Evolutionary conservation across 352 stramenopile genomes (phyloP).

Genomic region (Phytophthora lateralis): DNA sequence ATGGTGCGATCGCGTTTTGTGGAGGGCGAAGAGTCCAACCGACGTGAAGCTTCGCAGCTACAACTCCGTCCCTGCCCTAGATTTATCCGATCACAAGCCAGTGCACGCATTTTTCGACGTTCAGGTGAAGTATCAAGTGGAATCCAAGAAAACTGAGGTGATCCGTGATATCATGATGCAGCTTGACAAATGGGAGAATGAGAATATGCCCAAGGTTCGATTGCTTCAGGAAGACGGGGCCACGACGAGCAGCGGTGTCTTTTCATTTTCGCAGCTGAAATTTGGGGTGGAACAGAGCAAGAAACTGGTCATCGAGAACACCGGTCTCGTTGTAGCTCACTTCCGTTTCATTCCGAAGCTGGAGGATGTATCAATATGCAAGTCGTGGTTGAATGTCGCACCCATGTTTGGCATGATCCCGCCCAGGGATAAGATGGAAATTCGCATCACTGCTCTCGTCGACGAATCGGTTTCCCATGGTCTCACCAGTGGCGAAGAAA

Average conservation of each 20-base stretch:
- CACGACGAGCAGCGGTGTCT: slow-evolving; percentile 56
- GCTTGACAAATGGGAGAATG: slow-evolving; percentile 97
- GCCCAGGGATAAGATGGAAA: slow-evolving; percentile 76
- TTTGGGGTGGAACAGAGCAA: slow-evolving; percentile 71
- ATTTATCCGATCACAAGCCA: slow-evolving; percentile 99
- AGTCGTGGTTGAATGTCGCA: slow-evolving; percentile 92
- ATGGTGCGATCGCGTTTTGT: slow-evolving; percentile 94
- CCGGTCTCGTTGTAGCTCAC: slow-evolving; percentile 93
- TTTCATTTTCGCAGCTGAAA: slow-evolving; percentile 68
- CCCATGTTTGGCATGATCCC: slow-evolving; percentile 91
- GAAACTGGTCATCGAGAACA: slow-evolving; percentile 89
- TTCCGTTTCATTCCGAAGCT: slow-evolving; percentile 94
- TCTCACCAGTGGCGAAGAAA: slow-evolving; percentile 91
- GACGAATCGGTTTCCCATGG: slow-evolving; percentile 88
- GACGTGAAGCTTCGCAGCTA: slow-evolving; percentile 88
- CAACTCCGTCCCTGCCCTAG: slow-evolving; percentile 84
- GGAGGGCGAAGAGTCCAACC: slow-evolving; percentile 60
- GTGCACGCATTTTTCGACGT: slow-evolving; percentile 94
- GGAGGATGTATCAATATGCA: slow-evolving; percentile 87
- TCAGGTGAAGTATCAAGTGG: slow-evolving; percentile 93
- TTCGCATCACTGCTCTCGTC: slow-evolving; percentile 92
- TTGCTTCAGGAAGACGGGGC: slow-evolving; percentile 60
- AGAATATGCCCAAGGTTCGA: slow-evolving; percentile 93
- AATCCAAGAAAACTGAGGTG: slow-evolving; percentile 89
- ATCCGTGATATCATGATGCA: slow-evolving; percentile 94